Conservation (phyloP, 768 basidiomycete species). For the Lactarius tabidus region DNA sequence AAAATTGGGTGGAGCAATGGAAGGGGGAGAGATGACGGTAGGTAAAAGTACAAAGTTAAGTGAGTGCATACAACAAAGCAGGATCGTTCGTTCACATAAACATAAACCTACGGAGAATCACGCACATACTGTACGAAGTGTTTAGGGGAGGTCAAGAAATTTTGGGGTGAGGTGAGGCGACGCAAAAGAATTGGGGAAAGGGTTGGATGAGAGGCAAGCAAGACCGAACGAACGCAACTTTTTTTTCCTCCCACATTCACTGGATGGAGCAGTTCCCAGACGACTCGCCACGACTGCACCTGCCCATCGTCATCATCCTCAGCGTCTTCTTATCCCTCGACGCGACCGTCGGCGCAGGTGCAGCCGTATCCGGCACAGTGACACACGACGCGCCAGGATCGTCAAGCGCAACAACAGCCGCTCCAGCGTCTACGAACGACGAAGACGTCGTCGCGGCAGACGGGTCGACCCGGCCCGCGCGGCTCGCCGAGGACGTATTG, state of each 20-base stretch:
- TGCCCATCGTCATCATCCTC: background rate
- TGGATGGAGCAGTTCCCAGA: constrained; percentile 17
- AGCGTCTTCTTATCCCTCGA: constrained; percentile 7
- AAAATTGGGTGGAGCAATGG: background rate
- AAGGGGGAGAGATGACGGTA: background rate
- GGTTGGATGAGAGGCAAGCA: background rate
- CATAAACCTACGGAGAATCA: background rate
- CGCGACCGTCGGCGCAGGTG: background rate
- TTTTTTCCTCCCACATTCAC: background rate
- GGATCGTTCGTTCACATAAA: background rate
- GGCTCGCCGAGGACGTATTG: constrained; percentile 28
- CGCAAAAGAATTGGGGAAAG: background rate
- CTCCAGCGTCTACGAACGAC: background rate
- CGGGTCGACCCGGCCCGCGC: constrained; percentile 20
- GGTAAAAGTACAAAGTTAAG: background rate
- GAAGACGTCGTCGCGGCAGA: background rate
- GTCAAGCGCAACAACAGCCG: background rate
- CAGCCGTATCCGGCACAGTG: background rate
- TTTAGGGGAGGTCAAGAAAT: background rate
- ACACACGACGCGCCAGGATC: background rate
- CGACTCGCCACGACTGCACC: constrained; percentile 15
- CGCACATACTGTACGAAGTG: background rate
- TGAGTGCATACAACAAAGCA: background rate
- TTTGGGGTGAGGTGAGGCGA: background rate
- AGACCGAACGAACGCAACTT: background rate